phyloP scores from a whole-genome alignment of 2,329 filamentous ascomycete species.

The Curvularia eragrostidis region DNA sequence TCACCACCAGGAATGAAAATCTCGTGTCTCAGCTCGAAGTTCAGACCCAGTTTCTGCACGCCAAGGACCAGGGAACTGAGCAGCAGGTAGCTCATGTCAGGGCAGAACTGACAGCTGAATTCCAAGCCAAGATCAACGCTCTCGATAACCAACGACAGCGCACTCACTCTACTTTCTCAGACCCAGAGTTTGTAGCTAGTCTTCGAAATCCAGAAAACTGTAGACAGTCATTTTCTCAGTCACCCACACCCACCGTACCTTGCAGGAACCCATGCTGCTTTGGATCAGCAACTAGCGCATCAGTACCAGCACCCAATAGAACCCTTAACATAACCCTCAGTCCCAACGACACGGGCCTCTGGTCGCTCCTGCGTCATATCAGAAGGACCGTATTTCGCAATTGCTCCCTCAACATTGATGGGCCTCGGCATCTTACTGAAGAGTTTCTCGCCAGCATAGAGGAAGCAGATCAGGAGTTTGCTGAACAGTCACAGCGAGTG shows the following conservation, averaged over 20 bases:
- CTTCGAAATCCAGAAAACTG: not conserved
- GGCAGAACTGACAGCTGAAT: not conserved
- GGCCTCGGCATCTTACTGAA: conserved; percentile 10
- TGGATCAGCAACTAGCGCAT: not conserved
- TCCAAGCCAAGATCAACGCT: not conserved
- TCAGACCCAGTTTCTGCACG: not conserved
- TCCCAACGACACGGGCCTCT: conserved; percentile 6
- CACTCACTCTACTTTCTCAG: not conserved
- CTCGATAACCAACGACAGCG: not conserved
- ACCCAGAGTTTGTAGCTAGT: not conserved
- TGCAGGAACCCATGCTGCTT: not conserved
- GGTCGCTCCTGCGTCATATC: conserved; percentile 17
- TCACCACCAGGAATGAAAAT: not conserved
- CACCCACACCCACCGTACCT: not conserved
- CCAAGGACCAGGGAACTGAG: not conserved
- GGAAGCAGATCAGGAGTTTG: conserved; percentile 4
- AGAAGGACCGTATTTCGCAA: conserved; percentile 12
- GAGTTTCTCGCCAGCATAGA: conserved; percentile 18
- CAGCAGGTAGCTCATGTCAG: not conserved
- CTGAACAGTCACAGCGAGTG: not conserved
- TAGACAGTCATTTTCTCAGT: not conserved
- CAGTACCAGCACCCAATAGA: not conserved
- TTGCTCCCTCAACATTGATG: conserved; percentile 19
- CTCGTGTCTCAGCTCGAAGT: not conserved
- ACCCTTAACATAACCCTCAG: conserved; percentile 21